phyloP scores from a whole-genome alignment of 148 eudicot genomes.

The Cornus kousa region DNA sequence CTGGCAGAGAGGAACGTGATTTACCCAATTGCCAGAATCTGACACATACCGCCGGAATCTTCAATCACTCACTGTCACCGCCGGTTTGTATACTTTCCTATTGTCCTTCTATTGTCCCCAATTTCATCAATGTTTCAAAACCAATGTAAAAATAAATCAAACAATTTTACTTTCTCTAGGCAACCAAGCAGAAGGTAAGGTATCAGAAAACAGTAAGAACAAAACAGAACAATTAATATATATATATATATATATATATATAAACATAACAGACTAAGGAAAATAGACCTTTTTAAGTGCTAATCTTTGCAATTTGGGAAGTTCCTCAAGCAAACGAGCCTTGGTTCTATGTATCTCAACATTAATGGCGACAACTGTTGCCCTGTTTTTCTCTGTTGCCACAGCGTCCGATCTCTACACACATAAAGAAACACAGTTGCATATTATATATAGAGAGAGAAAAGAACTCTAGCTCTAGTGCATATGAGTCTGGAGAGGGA shows the following conservation, averaged over 20 bases:
- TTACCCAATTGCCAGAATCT: too few relatives aligned
- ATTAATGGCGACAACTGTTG: slow-evolving; percentile 55
- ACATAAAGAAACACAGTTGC: background rate
- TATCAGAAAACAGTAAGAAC: too few relatives aligned
- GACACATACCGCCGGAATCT: too few relatives aligned
- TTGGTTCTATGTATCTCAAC: slow-evolving; percentile 68
- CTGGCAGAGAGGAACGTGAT: too few relatives aligned
- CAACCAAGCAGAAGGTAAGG: background rate
- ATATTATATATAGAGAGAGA: background rate
- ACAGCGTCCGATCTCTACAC: slow-evolving; percentile 50
- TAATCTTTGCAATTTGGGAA: slow-evolving; percentile 67
- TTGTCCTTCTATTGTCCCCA: too few relatives aligned
- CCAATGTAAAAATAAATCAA: too few relatives aligned
- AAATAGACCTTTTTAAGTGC: slow-evolving; percentile 62
- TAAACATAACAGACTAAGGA: background rate
- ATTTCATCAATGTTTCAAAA: too few relatives aligned
- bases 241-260: too few relatives aligned
- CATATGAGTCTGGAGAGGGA: background rate
- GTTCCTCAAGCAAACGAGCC: slow-evolving; percentile 65
- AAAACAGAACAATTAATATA: background rate
- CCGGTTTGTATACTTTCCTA: too few relatives aligned
- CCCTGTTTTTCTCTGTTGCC: slow-evolving; percentile 49
- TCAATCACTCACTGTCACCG: too few relatives aligned
- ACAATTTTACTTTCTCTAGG: too few relatives aligned
- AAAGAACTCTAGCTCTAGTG: background rate